Percentiles rank a stretch among this genome's conserved stretches.
These are phyloP conservation scores for Penicillium pancosmium DNA, from an alignment of 495 filamentous ascomycete species.

Conservation along the genomic window DNA sequence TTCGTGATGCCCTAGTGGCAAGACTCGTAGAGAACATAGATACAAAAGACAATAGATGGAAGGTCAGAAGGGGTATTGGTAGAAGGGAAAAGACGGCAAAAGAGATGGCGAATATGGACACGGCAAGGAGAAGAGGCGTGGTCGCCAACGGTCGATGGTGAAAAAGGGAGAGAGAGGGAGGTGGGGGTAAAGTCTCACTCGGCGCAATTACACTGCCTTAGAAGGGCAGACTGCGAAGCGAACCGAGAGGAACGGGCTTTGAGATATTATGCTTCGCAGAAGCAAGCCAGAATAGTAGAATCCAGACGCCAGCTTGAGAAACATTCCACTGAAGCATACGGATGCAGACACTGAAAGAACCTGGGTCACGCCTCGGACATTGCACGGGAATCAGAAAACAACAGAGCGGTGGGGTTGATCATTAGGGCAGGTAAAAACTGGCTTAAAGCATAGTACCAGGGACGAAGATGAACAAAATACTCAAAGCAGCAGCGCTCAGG, in stretches of 20 bases:
- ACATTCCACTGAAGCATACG: constrained; percentile 5
- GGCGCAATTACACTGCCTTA: constrained; percentile 3
- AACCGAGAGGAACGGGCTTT: background rate
- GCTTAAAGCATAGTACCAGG: constrained; percentile 80
- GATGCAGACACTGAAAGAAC: background rate
- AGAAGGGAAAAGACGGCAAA: constrained; percentile 29
- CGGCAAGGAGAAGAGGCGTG: constrained; percentile 21
- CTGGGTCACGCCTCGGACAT: constrained; percentile 8
- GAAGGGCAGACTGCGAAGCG: background rate
- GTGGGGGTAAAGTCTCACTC: background rate
- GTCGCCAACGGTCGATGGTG: constrained; percentile 14
- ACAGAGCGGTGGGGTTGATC: background rate
- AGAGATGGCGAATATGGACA: constrained; percentile 30
- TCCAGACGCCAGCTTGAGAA: constrained; percentile 10
- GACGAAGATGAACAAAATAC: constrained; percentile 86
- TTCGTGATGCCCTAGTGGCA: constrained; percentile 29
- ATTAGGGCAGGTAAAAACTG: background rate
- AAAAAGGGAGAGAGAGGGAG: background rate
- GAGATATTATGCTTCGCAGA: constrained; percentile 23
- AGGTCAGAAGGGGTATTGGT: constrained; percentile 42
- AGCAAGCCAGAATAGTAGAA: constrained; percentile 15
- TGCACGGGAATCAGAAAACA: background rate
- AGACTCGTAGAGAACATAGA: constrained; percentile 37
- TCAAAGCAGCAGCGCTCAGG: constrained; percentile 73
- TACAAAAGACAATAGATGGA: constrained; percentile 28